A percentile compares a stretch with the other conserved stretches of the same genome.
Evolutionary conservation across 2,329 filamentous ascomycete genomes (phyloP).

Genomic region (Myrmaecium sp.): DNA sequence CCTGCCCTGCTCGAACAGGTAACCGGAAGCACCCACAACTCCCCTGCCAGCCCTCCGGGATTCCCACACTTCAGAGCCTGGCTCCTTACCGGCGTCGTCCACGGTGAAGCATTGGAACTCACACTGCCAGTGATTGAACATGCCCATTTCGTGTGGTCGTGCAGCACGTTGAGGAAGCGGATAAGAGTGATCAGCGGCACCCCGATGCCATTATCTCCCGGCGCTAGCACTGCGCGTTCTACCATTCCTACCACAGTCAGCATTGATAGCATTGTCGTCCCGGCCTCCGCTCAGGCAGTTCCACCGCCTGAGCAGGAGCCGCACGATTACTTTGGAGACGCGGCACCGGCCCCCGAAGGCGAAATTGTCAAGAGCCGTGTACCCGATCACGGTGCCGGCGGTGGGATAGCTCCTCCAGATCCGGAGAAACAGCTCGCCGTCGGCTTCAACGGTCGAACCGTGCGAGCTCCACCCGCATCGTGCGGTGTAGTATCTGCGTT

Average conservation of each 20-base stretch:
- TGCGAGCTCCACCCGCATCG: no score
- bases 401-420: neutral
- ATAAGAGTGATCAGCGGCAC: slow-evolving; percentile 51
- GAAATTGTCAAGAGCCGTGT: no score
- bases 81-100: slow-evolving; percentile 40
- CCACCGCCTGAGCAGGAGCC: slow-evolving; percentile 11
- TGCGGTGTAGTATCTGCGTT: neutral
- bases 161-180: slow-evolving; percentile 49
- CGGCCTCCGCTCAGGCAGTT: no score
- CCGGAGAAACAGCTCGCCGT: neutral
- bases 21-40: slow-evolving; percentile 27
- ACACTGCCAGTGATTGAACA: slow-evolving; percentile 35
- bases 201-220: slow-evolving; percentile 8
- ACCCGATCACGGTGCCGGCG: neutral
- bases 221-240: no score
- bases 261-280: no score
- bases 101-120: slow-evolving; percentile 36
- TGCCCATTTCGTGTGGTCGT: slow-evolving; percentile 52
- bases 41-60: slow-evolving; percentile 3
- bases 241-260: no score
- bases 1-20: slow-evolving; percentile 40
- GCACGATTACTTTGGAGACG: slow-evolving; percentile 26
- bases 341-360: slow-evolving; percentile 8
- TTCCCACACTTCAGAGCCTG: slow-evolving; percentile 48
- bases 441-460: neutral